These are phyloP conservation scores for Cyamopsis tetragonoloba DNA, from an alignment of 306 rosid species.

Conservation along the genomic window DNA sequence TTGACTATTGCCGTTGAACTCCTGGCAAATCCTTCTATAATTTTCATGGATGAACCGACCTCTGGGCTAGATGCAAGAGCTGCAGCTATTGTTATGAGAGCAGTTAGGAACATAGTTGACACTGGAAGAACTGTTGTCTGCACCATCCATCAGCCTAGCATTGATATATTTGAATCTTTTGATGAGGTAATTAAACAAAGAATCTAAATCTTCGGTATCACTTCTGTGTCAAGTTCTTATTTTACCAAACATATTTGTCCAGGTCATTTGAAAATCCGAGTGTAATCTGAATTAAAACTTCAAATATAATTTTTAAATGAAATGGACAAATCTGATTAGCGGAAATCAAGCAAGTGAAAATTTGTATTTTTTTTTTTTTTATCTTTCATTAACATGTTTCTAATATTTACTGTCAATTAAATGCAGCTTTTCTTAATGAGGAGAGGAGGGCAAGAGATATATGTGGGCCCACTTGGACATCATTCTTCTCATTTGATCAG, in stretches of 20 bases:
- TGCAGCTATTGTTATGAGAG: conserved; percentile 52
- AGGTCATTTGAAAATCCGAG: no score
- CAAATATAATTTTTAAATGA: no score
- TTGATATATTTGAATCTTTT: conserved; percentile 54
- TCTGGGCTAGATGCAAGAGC: conserved; percentile 61
- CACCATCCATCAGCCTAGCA: conserved; percentile 59
- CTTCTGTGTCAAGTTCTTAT: no score
- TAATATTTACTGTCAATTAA: background rate
- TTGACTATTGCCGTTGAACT: conserved; percentile 56
- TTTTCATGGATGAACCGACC: conserved; percentile 66
- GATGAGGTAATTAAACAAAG: no score
- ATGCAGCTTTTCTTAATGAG: conserved; percentile 44
- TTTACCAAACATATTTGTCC: no score
- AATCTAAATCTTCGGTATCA: no score
- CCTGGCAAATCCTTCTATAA: conserved; percentile 56
- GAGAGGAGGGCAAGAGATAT: conserved; percentile 41
- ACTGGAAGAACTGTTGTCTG: conserved; percentile 59
- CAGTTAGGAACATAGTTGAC: conserved; percentile 49
- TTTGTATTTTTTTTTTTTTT: background rate
- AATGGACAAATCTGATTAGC: no score
- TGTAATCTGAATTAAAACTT: no score
- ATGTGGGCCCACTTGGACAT: conserved; percentile 39
- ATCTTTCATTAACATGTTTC: background rate
- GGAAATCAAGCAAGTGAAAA: background rate
- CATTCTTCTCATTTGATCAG: conserved; percentile 30